phyloP scores from a whole-genome alignment of 192 early-diverging fungal genomes.

The Backusella circina region DNA sequence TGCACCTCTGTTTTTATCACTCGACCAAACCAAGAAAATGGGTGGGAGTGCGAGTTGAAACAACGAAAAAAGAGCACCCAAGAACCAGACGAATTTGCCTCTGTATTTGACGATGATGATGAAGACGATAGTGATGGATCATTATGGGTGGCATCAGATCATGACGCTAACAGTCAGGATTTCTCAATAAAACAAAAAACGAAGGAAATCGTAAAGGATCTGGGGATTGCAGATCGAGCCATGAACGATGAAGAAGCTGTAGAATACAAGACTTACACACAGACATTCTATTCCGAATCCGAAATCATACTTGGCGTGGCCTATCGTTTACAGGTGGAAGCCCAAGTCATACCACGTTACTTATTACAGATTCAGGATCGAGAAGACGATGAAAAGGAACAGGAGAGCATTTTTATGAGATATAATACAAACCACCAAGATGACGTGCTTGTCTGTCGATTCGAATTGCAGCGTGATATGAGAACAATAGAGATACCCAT shows the following conservation, averaged over 20 bases:
- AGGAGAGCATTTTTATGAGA: neutral
- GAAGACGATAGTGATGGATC: neutral
- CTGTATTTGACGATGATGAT: constrained; percentile 1
- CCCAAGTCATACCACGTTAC: constrained; percentile 13
- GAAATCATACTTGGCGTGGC: constrained; percentile 20
- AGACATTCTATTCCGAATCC: constrained; percentile 22
- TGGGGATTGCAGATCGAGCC: neutral
- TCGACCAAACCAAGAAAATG: constrained; percentile 6
- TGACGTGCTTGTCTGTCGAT: neutral
- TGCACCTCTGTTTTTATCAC: constrained; percentile 11
- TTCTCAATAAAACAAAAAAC: neutral
- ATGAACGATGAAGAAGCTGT: too few relatives aligned
- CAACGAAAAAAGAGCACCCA: neutral
- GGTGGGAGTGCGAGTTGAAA: neutral
- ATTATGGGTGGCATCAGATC: neutral
- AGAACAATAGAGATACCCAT: neutral
- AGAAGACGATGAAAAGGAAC: neutral
- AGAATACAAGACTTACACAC: neutral
- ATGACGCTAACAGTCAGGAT: neutral
- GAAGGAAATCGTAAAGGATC: neutral
- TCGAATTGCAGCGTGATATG: neutral
- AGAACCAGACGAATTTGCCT: neutral
- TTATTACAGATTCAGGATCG: neutral
- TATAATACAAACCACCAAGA: neutral
- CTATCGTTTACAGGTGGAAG: constrained; percentile 23